Conservation (phyloP, 169 alveolate genomes). For the Neospora caninum region DNA sequence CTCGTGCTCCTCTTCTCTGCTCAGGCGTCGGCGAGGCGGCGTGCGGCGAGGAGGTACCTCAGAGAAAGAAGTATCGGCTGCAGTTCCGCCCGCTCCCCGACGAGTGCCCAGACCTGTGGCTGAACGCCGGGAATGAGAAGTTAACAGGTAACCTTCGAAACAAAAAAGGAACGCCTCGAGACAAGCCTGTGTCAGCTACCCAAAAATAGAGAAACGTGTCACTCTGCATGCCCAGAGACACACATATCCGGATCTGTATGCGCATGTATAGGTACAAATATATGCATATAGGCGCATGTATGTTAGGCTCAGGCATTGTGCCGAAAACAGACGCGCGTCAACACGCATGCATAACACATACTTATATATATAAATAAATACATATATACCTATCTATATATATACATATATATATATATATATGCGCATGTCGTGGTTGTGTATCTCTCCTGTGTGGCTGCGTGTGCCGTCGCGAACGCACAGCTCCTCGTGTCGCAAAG, state of each 20-base stretch:
- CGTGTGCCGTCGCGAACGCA: too few species aligned
- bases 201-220: too few species aligned
- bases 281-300: too few species aligned
- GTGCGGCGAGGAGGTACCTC: background rate
- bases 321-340: too few species aligned
- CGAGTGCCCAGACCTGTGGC: slow-evolving; percentile 51
- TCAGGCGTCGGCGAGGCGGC: background rate
- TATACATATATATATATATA: background rate
- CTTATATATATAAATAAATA: background rate
- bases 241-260: background rate
- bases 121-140: slow-evolving; percentile 37
- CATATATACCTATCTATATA: background rate
- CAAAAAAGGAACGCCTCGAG: background rate
- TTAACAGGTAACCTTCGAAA: background rate
- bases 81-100: slow-evolving; percentile 55
- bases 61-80: background rate
- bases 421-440: background rate
- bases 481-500: too few species aligned
- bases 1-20: background rate
- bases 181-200: background rate
- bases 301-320: too few species aligned
- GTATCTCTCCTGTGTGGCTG: too few species aligned
- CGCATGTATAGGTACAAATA: background rate
- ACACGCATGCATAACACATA: too few species aligned
- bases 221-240: too few species aligned